Evolutionary conservation across 208 protist genomes (phyloP).

Genomic region (Crithidia acanthocephali): DNA sequence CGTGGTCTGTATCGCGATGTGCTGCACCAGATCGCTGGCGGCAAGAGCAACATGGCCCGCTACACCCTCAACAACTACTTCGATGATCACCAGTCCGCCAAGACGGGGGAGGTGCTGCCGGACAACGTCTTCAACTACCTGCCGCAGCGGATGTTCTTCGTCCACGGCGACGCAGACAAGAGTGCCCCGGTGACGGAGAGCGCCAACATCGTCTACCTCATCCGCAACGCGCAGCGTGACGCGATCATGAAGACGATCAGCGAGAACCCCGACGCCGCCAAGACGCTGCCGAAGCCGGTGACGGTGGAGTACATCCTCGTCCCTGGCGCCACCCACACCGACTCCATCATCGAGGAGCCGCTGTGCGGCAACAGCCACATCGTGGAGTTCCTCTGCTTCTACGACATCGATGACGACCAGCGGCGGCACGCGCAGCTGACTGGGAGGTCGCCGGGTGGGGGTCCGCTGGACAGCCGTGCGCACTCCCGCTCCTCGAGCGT

Average conservation of each 20-base stretch:
- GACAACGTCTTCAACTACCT: conserved; percentile 86
- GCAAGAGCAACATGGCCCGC: conserved; percentile 49
- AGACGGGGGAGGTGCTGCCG: conserved; percentile 77
- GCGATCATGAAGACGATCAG: conserved; percentile 22
- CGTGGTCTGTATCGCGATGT: conserved; percentile 57
- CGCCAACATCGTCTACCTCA: conserved; percentile 15
- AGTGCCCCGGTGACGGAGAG: conserved; percentile 81
- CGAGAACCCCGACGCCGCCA: conserved; percentile 26
- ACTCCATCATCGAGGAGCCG: conserved; percentile 78
- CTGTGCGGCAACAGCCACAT: conserved; percentile 60
- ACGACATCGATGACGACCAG: conserved; percentile 46
- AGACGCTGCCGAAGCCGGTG: conserved; percentile 34
- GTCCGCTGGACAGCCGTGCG: background rate
- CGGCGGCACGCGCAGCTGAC: conserved; percentile 33
- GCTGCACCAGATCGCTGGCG: conserved; percentile 71
- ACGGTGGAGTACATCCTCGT: conserved; percentile 67
- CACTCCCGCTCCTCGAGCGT: conserved; percentile 31
- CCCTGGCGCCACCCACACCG: conserved; percentile 60
- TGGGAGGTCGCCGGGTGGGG: background rate
- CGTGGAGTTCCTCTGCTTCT: conserved; percentile 81
- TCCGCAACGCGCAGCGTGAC: conserved; percentile 55
- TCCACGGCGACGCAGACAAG: conserved; percentile 84
- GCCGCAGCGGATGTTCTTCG: conserved; percentile 76
- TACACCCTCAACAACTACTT: conserved; percentile 81
- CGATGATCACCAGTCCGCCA: conserved; percentile 40